Evolutionary conservation across 2,329 filamentous ascomycete species (phyloP), one percentile per base, ranked within the genome.

Genomic region (Colletotrichum limetticola): DNA sequence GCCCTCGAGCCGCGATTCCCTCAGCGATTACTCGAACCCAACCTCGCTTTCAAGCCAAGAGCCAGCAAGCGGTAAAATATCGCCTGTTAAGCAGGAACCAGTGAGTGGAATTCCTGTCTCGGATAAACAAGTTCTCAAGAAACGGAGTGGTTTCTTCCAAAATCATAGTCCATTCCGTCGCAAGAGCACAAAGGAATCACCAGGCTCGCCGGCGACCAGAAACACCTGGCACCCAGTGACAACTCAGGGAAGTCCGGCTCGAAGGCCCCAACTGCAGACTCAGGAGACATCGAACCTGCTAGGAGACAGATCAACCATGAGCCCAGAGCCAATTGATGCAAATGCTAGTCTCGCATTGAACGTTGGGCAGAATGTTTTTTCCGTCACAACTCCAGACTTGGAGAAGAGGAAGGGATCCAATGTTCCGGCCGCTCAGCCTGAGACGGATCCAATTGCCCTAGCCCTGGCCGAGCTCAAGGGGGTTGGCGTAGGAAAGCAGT

Each of bases 311-410:
- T 85, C 85, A 9, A 83, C 84, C 16, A 61, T 63, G 22, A 97
- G 95, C 78, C 95, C 94, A 4, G 94, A 97, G 66, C 93, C 94
- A 1, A 95, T 97, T 49, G 97, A 98, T 79, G 95, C 96, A 68
- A 92, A 97, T 74, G 95, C 96, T 52, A 98, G 93, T 80, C 92
- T 98, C 78, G 96, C 97, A 74, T 88, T 99, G 32, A 98, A 98
- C 78, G 91, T 99, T 67, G 97, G 97, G 8, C 95, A 97, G 78
- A 99, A 99, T 78, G 95, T 99, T 12, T 98, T 99, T 78, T 92
- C 97, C 69, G 96, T 99, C 11, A 93, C 94, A 14, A 93, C 93
- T 9, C 92, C 94, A 0, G 94, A 96, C 72, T 89, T 87, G 75
- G 88, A 87, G 75, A 87, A 82, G 56, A 86, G 55, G 58, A 66